Evolutionary conservation across 2,329 filamentous ascomycete species (phyloP).

Genomic region (Fusarium floridanum): DNA sequence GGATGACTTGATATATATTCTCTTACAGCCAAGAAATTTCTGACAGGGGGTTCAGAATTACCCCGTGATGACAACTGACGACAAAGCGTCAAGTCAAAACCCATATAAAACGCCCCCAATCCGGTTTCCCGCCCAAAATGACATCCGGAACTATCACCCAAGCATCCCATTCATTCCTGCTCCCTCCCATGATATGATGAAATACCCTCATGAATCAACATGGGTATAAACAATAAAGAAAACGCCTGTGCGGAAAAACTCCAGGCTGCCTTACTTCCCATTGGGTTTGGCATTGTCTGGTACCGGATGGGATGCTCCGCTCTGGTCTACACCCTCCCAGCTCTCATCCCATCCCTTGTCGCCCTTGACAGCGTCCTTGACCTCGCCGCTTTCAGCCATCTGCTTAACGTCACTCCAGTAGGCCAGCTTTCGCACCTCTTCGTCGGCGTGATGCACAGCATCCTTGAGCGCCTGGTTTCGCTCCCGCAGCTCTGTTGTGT

Average conservation of each 20-base stretch:
- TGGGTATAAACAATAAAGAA: not conserved
- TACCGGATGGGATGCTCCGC: constrained; percentile 59
- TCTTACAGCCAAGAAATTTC: constrained; percentile 1
- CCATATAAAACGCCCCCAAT: constrained; percentile 28
- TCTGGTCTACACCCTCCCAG: constrained; percentile 67
- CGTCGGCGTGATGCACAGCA: constrained; percentile 81
- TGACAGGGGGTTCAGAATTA: not conserved
- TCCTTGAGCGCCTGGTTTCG: constrained; percentile 77
- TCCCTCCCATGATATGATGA: not conserved
- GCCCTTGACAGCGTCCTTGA: constrained; percentile 58
- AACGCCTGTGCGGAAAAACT: constrained; percentile 5
- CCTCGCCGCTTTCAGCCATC: constrained; percentile 69
- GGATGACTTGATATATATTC: not conserved
- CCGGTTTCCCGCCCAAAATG: constrained; percentile 10
- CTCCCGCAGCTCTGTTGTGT: constrained; percentile 48
- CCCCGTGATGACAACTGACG: not conserved
- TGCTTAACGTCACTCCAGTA: constrained; percentile 89
- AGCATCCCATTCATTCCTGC: not conserved
- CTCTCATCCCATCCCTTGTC: constrained; percentile 53
- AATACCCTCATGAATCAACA: not conserved
- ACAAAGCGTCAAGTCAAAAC: not conserved
- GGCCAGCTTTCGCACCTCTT: constrained; percentile 83
- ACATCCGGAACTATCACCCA: constrained; percentile 1
- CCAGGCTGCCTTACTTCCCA: constrained; percentile 35
- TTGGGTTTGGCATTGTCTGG: constrained; percentile 35